phyloP scores from a whole-genome alignment of 1,139 yeast genomes.

The Suhomyces bolitotheri region DNA sequence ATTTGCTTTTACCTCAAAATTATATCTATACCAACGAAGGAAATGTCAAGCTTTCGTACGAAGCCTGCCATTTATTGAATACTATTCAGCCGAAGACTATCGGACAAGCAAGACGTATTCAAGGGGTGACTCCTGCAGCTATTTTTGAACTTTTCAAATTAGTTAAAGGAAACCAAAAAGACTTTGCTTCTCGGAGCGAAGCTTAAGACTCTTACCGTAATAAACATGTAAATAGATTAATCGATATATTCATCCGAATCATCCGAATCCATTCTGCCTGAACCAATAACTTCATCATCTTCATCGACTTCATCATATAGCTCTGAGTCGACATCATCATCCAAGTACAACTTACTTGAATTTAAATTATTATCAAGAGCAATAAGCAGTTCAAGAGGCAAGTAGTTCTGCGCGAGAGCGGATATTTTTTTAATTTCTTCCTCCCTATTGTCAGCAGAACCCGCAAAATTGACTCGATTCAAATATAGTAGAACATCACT shows the following conservation, averaged over 20 bases:
- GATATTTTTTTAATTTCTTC: conserved; percentile 28
- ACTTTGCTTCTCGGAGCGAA: conserved; percentile 15
- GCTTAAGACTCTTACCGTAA: background rate
- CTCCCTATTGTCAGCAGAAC: conserved; percentile 18
- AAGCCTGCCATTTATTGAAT: conserved; percentile 70
- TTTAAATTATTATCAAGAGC: conserved; percentile 36
- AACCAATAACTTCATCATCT: background rate
- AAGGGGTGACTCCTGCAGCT: conserved; percentile 91
- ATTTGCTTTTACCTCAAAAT: conserved; percentile 61
- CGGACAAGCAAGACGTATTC: conserved; percentile 92
- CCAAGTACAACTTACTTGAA: conserved; percentile 5
- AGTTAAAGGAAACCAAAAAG: conserved; percentile 33
- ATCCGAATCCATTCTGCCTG: conserved; percentile 2
- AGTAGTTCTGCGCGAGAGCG: conserved; percentile 34
- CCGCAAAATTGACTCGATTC: conserved; percentile 33
- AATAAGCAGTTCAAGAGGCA: conserved; percentile 41
- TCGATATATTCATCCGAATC: conserved; percentile 7
- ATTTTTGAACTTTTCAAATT: conserved; percentile 62
- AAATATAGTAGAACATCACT: conserved; percentile 39
- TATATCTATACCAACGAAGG: conserved; percentile 61
- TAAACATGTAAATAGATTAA: conserved; percentile 13
- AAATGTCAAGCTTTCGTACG: conserved; percentile 60
- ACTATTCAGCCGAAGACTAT: conserved; percentile 81
- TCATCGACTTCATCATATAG: too few species aligned
- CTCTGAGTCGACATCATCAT: conserved; percentile 1